Percentiles rank a stretch among this genome's conserved stretches.
Evolutionary conservation across 805 yeast species (phyloP).

Genomic region (Scheffersomyces ergatensis): DNA sequence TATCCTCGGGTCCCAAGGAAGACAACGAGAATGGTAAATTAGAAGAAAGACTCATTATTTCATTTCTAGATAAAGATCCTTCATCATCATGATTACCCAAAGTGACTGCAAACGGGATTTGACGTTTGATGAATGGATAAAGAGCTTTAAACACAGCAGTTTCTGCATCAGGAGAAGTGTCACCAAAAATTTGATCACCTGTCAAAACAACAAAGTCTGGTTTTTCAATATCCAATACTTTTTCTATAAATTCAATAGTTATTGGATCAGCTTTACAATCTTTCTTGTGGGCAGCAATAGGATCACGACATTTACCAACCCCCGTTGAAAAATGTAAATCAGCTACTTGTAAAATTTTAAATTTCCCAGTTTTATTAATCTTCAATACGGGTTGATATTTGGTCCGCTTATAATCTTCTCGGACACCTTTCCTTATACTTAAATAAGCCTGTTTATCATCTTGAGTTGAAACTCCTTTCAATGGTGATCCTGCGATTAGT

Average conservation of each 20-base stretch:
- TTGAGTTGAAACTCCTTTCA: constrained; percentile 18
- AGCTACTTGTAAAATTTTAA: constrained; percentile 84
- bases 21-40: constrained; percentile 70
- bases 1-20: constrained; percentile 57
- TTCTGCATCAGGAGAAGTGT: constrained; percentile 72
- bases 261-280: constrained; percentile 77
- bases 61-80: constrained; percentile 60
- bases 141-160: constrained; percentile 78
- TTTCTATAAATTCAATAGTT: constrained; percentile 59
- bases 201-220: constrained; percentile 87
- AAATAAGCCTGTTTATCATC: constrained; percentile 22
- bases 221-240: constrained; percentile 65
- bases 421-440: constrained; percentile 34
- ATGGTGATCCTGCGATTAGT: constrained; percentile 21
- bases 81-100: constrained; percentile 96
- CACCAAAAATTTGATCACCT: constrained; percentile 92
- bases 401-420: constrained; percentile 22
- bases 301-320: constrained; percentile 75
- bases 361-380: constrained; percentile 44
- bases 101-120: constrained; percentile 80
- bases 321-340: constrained; percentile 91
- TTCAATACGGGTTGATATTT: constrained; percentile 29
- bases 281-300: constrained; percentile 49
- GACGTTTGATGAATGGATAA: constrained; percentile 60
- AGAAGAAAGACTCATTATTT: constrained; percentile 55